phyloP scores from a whole-genome alignment of 495 filamentous ascomycete species.

The Staphylotrichum longicolle region DNA sequence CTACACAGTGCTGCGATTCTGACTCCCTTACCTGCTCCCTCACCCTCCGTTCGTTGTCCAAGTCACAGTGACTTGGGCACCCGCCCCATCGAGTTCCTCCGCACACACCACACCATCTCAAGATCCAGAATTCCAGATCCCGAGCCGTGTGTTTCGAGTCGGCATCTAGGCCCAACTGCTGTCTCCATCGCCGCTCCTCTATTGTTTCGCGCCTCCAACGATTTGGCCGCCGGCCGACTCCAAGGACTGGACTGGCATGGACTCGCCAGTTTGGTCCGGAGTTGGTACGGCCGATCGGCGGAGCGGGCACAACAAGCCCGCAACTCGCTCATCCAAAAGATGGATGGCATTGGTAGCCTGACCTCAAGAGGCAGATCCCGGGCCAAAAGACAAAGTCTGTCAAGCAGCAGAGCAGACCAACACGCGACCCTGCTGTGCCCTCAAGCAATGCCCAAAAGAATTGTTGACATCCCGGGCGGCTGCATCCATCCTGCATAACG shows the following conservation, averaged over 20 bases:
- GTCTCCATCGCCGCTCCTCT: background rate
- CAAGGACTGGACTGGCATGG: background rate
- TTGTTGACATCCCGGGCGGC: background rate
- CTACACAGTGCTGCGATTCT: constrained; percentile 8
- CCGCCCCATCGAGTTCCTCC: background rate
- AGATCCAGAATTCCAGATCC: no score
- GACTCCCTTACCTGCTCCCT: background rate
- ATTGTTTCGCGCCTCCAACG: background rate
- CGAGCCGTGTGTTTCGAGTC: background rate
- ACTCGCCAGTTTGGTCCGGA: background rate
- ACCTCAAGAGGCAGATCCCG: constrained; percentile 7
- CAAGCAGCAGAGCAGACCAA: no score
- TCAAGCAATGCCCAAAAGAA: constrained; percentile 1
- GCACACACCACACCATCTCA: background rate
- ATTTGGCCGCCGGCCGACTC: background rate
- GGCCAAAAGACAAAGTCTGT: background rate
- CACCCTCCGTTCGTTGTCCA: background rate
- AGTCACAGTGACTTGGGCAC: constrained; percentile 7
- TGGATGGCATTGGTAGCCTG: background rate
- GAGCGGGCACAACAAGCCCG: background rate
- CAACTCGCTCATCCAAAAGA: background rate
- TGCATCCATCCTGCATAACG: constrained; percentile 2
- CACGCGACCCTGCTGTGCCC: no score
- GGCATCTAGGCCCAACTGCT: background rate
- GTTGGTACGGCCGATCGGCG: background rate